Evolutionary conservation across 1,284 basidiomycete species (phyloP).

Genomic region (Apiotrichum gamsii): DNA sequence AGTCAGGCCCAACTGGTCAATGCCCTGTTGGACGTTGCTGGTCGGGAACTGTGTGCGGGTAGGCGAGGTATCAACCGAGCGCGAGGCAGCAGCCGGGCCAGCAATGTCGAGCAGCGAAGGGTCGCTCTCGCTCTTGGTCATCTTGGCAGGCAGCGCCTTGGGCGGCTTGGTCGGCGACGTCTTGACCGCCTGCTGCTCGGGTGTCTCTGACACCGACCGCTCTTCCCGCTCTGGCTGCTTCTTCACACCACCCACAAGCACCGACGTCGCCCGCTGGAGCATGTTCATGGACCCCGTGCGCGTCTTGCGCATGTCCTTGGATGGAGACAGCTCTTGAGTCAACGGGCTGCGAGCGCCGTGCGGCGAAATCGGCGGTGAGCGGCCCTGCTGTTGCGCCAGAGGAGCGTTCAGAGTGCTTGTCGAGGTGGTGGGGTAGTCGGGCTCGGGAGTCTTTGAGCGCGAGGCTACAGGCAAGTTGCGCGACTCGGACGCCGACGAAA

Average conservation of each 20-base stretch:
- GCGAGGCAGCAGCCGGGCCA: not conserved
- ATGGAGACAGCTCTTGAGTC: conserved; percentile 14
- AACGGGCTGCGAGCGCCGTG: not conserved
- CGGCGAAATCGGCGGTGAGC: not conserved
- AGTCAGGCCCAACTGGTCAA: not conserved
- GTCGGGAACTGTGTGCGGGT: not conserved
- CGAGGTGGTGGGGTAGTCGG: not conserved
- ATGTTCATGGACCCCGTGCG: conserved; percentile 83
- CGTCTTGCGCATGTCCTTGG: conserved; percentile 49
- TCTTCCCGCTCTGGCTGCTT: not conserved
- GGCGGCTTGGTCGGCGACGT: conserved; percentile 35
- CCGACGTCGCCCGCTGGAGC: conserved; percentile 86
- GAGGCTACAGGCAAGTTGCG: no score
- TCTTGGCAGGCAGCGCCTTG: conserved; percentile 3
- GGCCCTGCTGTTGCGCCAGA: not conserved
- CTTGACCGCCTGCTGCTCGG: conserved; percentile 7
- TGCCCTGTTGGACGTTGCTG: no score
- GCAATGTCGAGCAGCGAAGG: conserved; percentile 7
- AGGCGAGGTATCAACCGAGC: not conserved
- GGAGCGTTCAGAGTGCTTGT: conserved; percentile 1
- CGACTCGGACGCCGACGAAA: not conserved
- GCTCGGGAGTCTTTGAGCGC: not conserved
- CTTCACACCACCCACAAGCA: conserved; percentile 50
- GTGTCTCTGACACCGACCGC: not conserved
- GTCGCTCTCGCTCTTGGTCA: conserved; percentile 27